Percentiles rank a stretch among this genome's conserved stretches.
These are phyloP conservation scores for Fistulina hepatica DNA, from an alignment of 1,284 basidiomycete species.

Conservation along the genomic window DNA sequence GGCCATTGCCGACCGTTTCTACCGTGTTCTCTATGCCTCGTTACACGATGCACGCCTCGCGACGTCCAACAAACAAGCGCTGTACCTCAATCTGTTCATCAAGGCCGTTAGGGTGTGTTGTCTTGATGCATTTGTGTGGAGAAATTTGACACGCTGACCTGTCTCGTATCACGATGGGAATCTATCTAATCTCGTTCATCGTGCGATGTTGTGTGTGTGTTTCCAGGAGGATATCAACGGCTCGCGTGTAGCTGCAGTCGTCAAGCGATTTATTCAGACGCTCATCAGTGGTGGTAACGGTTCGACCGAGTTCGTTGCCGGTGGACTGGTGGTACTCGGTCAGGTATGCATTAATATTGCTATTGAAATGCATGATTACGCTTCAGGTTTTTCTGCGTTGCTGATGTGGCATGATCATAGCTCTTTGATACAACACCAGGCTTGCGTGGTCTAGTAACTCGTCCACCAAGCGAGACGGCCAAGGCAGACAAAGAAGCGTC, in stretches of 20 bases:
- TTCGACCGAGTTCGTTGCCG: slow-evolving; percentile 84
- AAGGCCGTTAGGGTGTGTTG: no score
- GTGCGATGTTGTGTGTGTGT: no score
- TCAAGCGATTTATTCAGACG: slow-evolving; percentile 83
- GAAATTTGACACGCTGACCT: no score
- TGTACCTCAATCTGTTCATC: slow-evolving; percentile 96
- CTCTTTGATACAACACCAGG: slow-evolving; percentile 69
- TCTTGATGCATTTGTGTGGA: no score
- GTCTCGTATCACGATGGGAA: no score
- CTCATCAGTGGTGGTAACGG: slow-evolving; percentile 58
- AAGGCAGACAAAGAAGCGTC: no score
- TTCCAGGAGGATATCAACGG: slow-evolving; percentile 63
- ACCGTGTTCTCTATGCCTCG: slow-evolving; percentile 84
- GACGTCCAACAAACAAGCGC: slow-evolving; percentile 86
- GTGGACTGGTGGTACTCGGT: slow-evolving; percentile 69
- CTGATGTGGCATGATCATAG: slow-evolving; percentile 30
- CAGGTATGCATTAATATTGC: slow-evolving; percentile 42
- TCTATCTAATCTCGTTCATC: no score
- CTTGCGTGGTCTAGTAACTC: slow-evolving; percentile 56
- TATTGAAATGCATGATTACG: not conserved
- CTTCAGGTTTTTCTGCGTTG: slow-evolving; percentile 1
- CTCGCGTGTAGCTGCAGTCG: slow-evolving; percentile 71
- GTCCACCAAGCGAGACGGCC: slow-evolving; percentile 21
- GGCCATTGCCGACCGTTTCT: slow-evolving; percentile 75
- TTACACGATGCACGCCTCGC: slow-evolving; percentile 77